Evolutionary conservation across 2,329 filamentous ascomycete species (phyloP).

Genomic region (Calonectria hongkongensis): DNA sequence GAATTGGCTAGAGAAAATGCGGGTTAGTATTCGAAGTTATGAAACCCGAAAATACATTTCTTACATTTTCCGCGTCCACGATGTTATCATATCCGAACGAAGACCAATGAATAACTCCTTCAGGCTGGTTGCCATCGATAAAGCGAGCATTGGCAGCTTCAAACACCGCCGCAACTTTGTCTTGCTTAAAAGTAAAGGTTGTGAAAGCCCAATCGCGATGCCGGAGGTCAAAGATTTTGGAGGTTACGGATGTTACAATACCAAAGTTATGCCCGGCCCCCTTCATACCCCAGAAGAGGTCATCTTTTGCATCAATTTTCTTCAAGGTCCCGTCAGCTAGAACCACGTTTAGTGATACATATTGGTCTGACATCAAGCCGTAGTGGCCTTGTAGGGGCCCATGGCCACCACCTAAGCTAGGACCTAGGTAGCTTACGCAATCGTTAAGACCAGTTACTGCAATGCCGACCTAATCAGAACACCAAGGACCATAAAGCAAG

Average conservation of each 20-base stretch:
- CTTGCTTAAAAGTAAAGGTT: slow-evolving; percentile 66
- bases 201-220: slow-evolving; percentile 53
- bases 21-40: no score
- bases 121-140: slow-evolving; percentile 62
- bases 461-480: neutral
- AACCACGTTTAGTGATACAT: slow-evolving; percentile 58
- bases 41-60: slow-evolving; percentile 30
- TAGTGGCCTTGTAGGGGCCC: slow-evolving; percentile 56
- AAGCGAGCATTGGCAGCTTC: slow-evolving; percentile 66
- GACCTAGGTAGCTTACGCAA: slow-evolving; percentile 56
- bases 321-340: slow-evolving; percentile 54
- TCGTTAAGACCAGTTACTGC: slow-evolving; percentile 51
- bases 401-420: slow-evolving; percentile 57
- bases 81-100: slow-evolving; percentile 65
- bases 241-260: slow-evolving; percentile 55
- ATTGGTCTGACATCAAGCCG: slow-evolving; percentile 58
- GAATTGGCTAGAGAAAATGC: no score
- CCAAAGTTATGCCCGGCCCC: slow-evolving; percentile 61
- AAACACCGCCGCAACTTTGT: slow-evolving; percentile 70
- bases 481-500: no score
- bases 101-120: slow-evolving; percentile 69
- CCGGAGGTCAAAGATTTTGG: slow-evolving; percentile 58
- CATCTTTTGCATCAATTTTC: slow-evolving; percentile 49
- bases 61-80: slow-evolving; percentile 63
- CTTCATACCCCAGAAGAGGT: slow-evolving; percentile 61